Evolutionary conservation across 805 yeast genomes (phyloP).

Genomic region (Candida takata): DNA sequence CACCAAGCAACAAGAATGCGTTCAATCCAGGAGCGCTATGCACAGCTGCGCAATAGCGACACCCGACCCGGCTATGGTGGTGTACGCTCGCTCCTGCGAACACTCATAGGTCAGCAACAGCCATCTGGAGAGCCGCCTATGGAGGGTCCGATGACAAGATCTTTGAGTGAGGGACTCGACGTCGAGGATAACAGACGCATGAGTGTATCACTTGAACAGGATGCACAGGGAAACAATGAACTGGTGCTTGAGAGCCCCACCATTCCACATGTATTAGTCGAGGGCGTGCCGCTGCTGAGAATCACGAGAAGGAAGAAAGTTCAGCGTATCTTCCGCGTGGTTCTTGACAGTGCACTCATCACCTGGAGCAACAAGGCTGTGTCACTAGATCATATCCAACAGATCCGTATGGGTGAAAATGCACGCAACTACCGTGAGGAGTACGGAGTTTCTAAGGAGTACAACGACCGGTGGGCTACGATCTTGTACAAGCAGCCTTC

Average conservation of each 20-base stretch:
- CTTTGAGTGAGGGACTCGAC: slow-evolving; percentile 1
- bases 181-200: background rate
- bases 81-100: too few relatives aligned
- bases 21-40: slow-evolving; percentile 4
- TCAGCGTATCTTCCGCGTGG: slow-evolving; percentile 49
- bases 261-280: slow-evolving; percentile 41
- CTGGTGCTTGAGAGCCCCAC: slow-evolving; percentile 23
- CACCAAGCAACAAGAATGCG: slow-evolving; percentile 11
- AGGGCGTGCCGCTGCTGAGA: slow-evolving; percentile 58
- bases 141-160: slow-evolving; percentile 2
- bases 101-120: background rate
- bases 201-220: slow-evolving; percentile 5
- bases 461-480: slow-evolving; percentile 69
- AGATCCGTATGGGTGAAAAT: slow-evolving; percentile 54
- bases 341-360: slow-evolving; percentile 46
- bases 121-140: background rate
- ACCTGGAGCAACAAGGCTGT: slow-evolving; percentile 49
- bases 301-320: slow-evolving; percentile 66
- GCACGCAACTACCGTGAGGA: slow-evolving; percentile 86
- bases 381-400: slow-evolving; percentile 56
- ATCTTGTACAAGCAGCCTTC: slow-evolving; percentile 59
- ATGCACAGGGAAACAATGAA: slow-evolving; percentile 3
- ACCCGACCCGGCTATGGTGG: too few relatives aligned
- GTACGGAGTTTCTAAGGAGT: slow-evolving; percentile 61
- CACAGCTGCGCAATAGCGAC: background rate